Percentiles rank a stretch among this genome's conserved stretches.
Conservation (phyloP, 176 grass and related monocot genomes). For the Oryza punctata region DNA sequence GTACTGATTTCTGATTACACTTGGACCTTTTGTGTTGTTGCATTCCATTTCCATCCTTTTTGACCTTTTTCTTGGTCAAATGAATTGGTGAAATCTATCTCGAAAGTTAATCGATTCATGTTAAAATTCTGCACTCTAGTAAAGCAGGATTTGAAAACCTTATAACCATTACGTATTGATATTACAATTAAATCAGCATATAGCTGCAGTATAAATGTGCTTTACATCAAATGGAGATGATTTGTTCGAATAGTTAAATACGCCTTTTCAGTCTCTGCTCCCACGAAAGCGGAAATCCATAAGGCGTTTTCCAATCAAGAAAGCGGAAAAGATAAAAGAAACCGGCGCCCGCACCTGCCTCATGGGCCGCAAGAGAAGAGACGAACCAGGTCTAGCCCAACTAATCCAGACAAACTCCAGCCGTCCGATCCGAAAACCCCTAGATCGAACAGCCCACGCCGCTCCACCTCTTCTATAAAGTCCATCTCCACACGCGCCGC, state of each 20-base stretch:
- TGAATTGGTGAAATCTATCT: neutral
- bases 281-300: too few relatives aligned
- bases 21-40: neutral
- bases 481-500: fast-evolving
- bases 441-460: constrained; percentile 36
- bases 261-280: too few relatives aligned
- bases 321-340: neutral
- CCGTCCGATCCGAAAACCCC: constrained; percentile 43
- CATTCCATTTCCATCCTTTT: neutral
- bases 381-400: neutral
- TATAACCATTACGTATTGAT: neutral
- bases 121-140: neutral
- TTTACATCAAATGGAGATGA: neutral
- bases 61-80: neutral
- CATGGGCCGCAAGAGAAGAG: neutral
- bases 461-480: constrained; percentile 16
- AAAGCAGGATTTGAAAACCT: neutral
- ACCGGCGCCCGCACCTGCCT: too few relatives aligned
- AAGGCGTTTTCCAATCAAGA: too few relatives aligned
- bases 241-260: neutral
- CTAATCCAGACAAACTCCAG: neutral
- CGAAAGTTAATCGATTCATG: neutral
- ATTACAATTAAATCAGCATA: neutral
- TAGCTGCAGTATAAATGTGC: neutral
- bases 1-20: neutral